Conservation (phyloP, 1,284 basidiomycete genomes). For the Ganoderma multipileum region DNA sequence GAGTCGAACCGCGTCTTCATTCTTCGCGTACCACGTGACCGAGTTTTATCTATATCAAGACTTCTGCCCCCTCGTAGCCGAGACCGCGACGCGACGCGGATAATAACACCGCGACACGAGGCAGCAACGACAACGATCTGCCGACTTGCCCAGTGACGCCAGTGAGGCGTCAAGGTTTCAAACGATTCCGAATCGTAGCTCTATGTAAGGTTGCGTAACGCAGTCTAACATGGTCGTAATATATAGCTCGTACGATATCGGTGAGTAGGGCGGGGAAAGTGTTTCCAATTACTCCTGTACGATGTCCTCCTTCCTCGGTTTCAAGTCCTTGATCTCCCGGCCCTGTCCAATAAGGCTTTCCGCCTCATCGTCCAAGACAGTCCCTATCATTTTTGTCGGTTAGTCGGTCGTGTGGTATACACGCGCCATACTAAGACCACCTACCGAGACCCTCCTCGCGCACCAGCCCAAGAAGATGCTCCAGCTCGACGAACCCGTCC, state of each 20-base stretch:
- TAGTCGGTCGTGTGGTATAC: background rate
- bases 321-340: slow-evolving; percentile 72
- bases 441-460: slow-evolving; percentile 79
- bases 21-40: slow-evolving; percentile 26
- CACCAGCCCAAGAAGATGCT: slow-evolving; percentile 83
- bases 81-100: background rate
- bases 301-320: slow-evolving; percentile 87
- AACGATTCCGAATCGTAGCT: background rate
- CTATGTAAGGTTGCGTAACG: background rate
- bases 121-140: background rate
- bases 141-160: background rate
- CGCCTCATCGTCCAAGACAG: slow-evolving; percentile 77
- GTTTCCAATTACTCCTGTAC: slow-evolving; percentile 66
- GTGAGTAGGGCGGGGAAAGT: slow-evolving; percentile 17
- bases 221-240: slow-evolving; percentile 12
- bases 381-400: slow-evolving; percentile 49
- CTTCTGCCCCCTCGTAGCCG: background rate
- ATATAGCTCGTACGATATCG: slow-evolving; percentile 28
- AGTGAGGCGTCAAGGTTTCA: background rate
- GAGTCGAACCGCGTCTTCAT: slow-evolving; percentile 27
- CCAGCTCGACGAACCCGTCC: slow-evolving; percentile 92
- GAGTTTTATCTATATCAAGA: slow-evolving; percentile 28
- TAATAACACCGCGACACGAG: background rate
- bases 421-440: slow-evolving; percentile 29
- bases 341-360: slow-evolving; percentile 78